These are phyloP conservation scores for Rhynchospora breviuscula DNA, from an alignment of 176 grass and related monocot genomes.

Conservation along the genomic window DNA sequence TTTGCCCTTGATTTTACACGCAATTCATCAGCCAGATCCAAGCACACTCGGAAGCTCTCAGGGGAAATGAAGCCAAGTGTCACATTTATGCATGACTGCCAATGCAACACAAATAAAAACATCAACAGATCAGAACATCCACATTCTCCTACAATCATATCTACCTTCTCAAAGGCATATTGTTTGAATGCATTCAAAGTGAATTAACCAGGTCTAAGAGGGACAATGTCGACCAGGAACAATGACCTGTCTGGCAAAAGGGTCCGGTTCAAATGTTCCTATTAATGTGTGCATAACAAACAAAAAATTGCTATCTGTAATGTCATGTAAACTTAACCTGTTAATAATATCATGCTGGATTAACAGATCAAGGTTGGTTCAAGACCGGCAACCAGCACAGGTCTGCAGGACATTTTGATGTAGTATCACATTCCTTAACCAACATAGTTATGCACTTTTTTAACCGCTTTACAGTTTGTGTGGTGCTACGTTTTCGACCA, in stretches of 20 bases:
- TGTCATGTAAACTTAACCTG: not conserved
- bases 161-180: not conserved
- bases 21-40: slow-evolving; percentile 58
- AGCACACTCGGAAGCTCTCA: slow-evolving; percentile 64
- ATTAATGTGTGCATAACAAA: not conserved
- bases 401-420: not conserved
- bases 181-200: slow-evolving; percentile 7
- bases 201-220: not conserved
- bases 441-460: not conserved
- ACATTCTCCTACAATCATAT: not conserved
- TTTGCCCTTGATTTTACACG: slow-evolving; percentile 55
- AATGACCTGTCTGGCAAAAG: not conserved
- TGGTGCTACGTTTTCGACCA: not conserved
- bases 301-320: not conserved
- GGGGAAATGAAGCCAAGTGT: slow-evolving; percentile 81
- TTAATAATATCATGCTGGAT: not conserved
- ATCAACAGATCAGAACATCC: not conserved
- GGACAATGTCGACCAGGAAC: not conserved
- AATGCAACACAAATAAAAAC: not conserved
- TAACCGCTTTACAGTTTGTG: not conserved
- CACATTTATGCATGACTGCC: slow-evolving; percentile 83
- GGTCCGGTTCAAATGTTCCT: not conserved
- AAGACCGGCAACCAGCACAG: not conserved
- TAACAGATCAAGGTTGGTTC: not conserved
- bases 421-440: not conserved